Conservation (phyloP, 331 rosid species). For the Acacia concinna region DNA sequence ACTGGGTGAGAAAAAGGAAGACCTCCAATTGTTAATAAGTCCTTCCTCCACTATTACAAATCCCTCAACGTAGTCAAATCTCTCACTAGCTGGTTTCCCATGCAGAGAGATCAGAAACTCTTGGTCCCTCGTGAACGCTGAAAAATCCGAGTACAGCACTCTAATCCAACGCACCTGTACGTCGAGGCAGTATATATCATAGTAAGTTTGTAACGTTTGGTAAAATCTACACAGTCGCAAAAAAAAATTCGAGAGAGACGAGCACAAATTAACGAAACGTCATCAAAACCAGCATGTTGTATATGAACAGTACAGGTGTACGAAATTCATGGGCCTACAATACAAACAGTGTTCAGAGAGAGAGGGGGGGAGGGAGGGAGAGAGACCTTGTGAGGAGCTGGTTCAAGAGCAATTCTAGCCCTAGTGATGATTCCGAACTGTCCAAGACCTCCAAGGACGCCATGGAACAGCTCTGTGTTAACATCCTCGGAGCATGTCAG, state of each 20-base stretch:
- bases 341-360: not conserved
- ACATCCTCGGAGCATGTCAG: slow-evolving; percentile 75
- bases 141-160: slow-evolving; percentile 78
- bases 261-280: not conserved
- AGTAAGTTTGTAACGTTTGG: not conserved
- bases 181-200: no score
- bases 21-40: slow-evolving; percentile 88
- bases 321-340: not conserved
- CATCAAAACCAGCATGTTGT: not conserved
- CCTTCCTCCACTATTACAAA: slow-evolving; percentile 95
- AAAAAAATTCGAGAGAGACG: not conserved
- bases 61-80: slow-evolving; percentile 90
- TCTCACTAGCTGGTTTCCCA: slow-evolving; percentile 49
- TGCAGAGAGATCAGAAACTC: slow-evolving; percentile 85
- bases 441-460: slow-evolving; percentile 95
- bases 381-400: slow-evolving; percentile 73
- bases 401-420: slow-evolving; percentile 88
- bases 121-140: slow-evolving; percentile 68
- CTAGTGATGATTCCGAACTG: slow-evolving; percentile 96
- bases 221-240: not conserved
- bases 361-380: not conserved
- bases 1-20: slow-evolving; percentile 82
- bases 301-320: not conserved
- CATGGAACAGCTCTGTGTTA: slow-evolving; percentile 80
- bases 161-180: slow-evolving; percentile 89